Evolutionary conservation across 2,329 filamentous ascomycete genomes (phyloP), one percentile per base, ranked within the genome.

Genomic region (Fusarium guadeloupense): DNA sequence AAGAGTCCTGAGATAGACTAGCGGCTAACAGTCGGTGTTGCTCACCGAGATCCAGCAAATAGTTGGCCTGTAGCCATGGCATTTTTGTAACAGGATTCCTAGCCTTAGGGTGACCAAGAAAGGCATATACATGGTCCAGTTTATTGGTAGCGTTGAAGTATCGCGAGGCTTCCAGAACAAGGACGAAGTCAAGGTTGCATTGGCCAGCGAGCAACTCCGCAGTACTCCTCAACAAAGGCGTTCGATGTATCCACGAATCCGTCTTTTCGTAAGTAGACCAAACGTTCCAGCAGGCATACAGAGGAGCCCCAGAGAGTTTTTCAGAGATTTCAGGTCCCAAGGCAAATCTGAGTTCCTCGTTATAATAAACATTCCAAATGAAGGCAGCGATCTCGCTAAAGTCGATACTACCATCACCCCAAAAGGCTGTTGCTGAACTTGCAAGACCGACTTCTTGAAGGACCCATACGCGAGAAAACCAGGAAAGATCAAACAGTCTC

Each of bases 81-180:
- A 3, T 52, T 0, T 56, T 39, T 1, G 48, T 46, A 0, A 33
- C 12, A 2, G 53, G 53, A 1, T 23, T 31, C 19, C 26, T 53
- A 4, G 48, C 53, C 2, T 46, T 53, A 1, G 53, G 53, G 19
- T 56, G 53, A 37, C 53, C 53, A 4, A 56, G 16, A 6, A 56
- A 47, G 4, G 53, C 53, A 21, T 56, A 56, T 0, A 56, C 41
- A 9, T 56, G 48, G 14, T 56, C 53, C 2, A 56, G 12, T 9
- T 40, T 51, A 6, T 56, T 56, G 0, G 53, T 56, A 6, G 53
- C 53, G 20, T 54, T 56, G 9, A 56, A 56, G 13, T 56, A 56
- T 4, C 41, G n/a, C 2, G 53, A 54, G 1, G 53, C 53, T 5
- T 56, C 53, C 9, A 56, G 23, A 17, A 56, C 53, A n/a, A 54